Percentiles rank a stretch among this genome's conserved stretches.
phyloP scores from a whole-genome alignment of 352 stramenopile species.

The Phytophthora quininea region DNA sequence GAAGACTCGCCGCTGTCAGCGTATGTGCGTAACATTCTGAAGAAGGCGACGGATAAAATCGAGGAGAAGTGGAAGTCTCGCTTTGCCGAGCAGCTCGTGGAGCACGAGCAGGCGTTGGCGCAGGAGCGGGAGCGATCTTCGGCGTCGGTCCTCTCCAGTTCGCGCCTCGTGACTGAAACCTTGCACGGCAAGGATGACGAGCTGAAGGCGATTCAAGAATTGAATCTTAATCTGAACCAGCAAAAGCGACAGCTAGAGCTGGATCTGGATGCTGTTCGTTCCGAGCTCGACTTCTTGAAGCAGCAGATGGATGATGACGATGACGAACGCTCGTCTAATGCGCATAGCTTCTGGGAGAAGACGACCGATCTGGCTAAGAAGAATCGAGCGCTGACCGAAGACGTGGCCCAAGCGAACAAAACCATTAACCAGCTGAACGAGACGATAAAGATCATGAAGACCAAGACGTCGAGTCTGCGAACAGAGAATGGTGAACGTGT shows the following conservation, averaged over 20 bases:
- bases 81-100: slow-evolving; percentile 68
- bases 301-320: slow-evolving; percentile 77
- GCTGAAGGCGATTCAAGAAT: slow-evolving; percentile 71
- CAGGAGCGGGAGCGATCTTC: slow-evolving; percentile 71
- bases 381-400: slow-evolving; percentile 76
- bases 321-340: slow-evolving; percentile 69
- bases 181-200: slow-evolving; percentile 81
- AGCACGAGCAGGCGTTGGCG: slow-evolving; percentile 70
- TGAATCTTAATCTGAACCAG: slow-evolving; percentile 59
- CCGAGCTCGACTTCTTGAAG: slow-evolving; percentile 76
- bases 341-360: slow-evolving; percentile 86
- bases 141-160: slow-evolving; percentile 69
- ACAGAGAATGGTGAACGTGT: slow-evolving; percentile 64
- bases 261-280: slow-evolving; percentile 64
- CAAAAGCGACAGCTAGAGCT: slow-evolving; percentile 80
- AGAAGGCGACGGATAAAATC: slow-evolving; percentile 81
- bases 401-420: slow-evolving; percentile 68
- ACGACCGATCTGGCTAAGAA: slow-evolving; percentile 84
- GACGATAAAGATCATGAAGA: slow-evolving; percentile 63
- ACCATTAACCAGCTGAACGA: slow-evolving; percentile 73
- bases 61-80: slow-evolving; percentile 83
- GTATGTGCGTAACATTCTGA: slow-evolving; percentile 77
- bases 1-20: slow-evolving; percentile 72
- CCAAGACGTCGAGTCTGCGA: slow-evolving; percentile 55
- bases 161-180: slow-evolving; percentile 69